Conservation (phyloP, 768 basidiomycete species). For the Termitomyces sp. region DNA sequence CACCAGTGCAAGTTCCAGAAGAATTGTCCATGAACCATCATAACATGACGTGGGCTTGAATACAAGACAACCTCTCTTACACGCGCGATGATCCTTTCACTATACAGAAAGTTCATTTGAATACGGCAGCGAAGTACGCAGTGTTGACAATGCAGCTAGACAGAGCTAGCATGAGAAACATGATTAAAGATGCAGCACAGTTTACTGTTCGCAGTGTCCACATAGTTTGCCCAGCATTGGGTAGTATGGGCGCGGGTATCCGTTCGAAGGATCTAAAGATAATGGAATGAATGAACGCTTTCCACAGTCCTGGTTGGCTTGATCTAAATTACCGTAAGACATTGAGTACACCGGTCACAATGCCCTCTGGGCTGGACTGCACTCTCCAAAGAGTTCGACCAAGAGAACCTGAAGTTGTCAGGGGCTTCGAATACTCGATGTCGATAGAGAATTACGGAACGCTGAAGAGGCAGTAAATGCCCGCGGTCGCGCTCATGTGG, state of each 20-base stretch:
- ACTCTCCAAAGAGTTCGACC: conserved; percentile 58
- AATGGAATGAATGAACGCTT: neutral
- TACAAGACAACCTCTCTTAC: conserved; percentile 19
- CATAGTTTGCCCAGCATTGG: conserved; percentile 65
- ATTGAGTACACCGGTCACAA: conserved; percentile 60
- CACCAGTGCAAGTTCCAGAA: conserved; percentile 52
- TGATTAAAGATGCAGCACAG: conserved; percentile 62
- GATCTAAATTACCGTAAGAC: conserved; percentile 54
- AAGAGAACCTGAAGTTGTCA: conserved; percentile 43
- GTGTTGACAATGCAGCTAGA: conserved; percentile 59
- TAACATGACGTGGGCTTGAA: neutral
- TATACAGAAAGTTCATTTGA: conserved; percentile 58
- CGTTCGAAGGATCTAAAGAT: conserved; percentile 56
- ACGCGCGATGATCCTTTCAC: conserved; percentile 62
- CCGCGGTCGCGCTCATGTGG: conserved; percentile 38
- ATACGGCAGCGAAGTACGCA: conserved; percentile 70
- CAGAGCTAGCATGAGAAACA: conserved; percentile 57
- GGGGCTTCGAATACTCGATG: conserved; percentile 44
- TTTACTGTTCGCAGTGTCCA: conserved; percentile 65
- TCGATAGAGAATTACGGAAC: conserved; percentile 46
- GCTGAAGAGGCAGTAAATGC: conserved; percentile 47
- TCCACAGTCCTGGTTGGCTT: neutral
- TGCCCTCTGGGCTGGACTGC: conserved; percentile 49
- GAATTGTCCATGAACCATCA: conserved; percentile 34
- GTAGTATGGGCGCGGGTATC: conserved; percentile 64